Percentiles rank a stretch among this genome's conserved stretches.
phyloP scores from a whole-genome alignment of 1,284 basidiomycete genomes.

The Malassezia sympodialis region DNA sequence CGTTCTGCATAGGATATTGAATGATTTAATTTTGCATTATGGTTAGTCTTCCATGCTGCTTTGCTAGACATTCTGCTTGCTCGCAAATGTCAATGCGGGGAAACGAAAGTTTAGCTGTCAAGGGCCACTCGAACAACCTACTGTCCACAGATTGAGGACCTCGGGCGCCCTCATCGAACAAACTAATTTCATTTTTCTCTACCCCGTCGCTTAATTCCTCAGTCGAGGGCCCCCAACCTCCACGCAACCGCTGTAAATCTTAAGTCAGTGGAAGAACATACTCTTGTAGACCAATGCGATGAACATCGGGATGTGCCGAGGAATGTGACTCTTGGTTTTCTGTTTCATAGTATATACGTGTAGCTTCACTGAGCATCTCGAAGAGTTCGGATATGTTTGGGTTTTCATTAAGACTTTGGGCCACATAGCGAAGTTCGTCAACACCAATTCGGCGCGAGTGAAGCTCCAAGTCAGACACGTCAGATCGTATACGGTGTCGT shows the following conservation, averaged over 20 bases:
- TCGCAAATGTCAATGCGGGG: neutral
- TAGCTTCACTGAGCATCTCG: conserved; percentile 16
- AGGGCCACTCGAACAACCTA: neutral
- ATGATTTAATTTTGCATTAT: neutral
- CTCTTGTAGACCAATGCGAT: conserved; percentile 14
- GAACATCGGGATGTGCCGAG: neutral
- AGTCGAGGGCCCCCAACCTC: neutral
- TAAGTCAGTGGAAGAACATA: neutral
- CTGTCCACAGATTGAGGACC: neutral
- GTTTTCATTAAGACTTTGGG: conserved; percentile 2
- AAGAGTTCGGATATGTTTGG: conserved; percentile 1
- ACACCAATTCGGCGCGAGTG: conserved; percentile 7
- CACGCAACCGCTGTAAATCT: conserved; percentile 2
- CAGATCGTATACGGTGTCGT: neutral
- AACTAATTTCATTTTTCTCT: neutral
- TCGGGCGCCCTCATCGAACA: neutral
- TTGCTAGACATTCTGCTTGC: neutral
- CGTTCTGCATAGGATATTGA: conserved; percentile 14
- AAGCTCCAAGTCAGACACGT: neutral
- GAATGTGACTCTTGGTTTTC: neutral
- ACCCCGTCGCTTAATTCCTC: neutral
- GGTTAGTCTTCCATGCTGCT: conserved; percentile 10
- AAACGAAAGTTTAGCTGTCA: neutral
- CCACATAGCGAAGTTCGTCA: conserved; percentile 10
- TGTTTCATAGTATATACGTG: neutral